A percentile compares a stretch with the other conserved stretches of the same genome.
Conservation (phyloP, 2,329 filamentous ascomycete genomes). For the Phaeosphaeriaceae sp. region DNA sequence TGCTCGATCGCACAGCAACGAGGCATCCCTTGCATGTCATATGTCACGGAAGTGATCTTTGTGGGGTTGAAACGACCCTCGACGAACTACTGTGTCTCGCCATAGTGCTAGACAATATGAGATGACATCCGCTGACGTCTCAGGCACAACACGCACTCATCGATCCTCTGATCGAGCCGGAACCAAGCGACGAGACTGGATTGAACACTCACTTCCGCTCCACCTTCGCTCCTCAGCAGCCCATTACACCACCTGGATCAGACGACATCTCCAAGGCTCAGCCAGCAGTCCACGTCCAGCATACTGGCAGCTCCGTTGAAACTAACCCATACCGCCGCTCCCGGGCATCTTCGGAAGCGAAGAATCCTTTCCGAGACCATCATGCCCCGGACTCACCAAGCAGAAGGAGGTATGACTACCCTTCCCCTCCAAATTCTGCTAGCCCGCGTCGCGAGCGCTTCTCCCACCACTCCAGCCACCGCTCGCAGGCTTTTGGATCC, state of each 20-base stretch:
- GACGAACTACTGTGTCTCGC: neutral
- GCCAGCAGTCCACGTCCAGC: conserved; percentile 36
- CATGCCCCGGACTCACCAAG: conserved; percentile 24
- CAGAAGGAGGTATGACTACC: conserved; percentile 49
- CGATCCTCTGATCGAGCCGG: conserved; percentile 71
- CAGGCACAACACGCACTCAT: conserved; percentile 72
- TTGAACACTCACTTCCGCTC: conserved; percentile 64
- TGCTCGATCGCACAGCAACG: neutral
- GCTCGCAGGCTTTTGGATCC: conserved; percentile 40
- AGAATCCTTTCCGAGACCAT: conserved; percentile 25
- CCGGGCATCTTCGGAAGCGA: conserved; percentile 38
- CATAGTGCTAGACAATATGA: neutral
- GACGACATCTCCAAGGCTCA: conserved; percentile 34
- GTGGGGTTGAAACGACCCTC: neutral
- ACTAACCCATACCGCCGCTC: conserved; percentile 55
- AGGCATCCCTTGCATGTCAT: neutral
- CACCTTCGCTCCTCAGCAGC: conserved; percentile 50
- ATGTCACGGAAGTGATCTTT: neutral
- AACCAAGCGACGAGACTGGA: conserved; percentile 72
- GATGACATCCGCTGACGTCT: conserved; percentile 9
- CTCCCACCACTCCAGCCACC: conserved; percentile 32
- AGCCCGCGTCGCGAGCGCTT: conserved; percentile 57
- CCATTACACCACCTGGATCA: conserved; percentile 40
- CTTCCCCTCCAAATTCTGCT: conserved; percentile 62
- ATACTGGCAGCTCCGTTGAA: conserved; percentile 48